These are phyloP conservation scores for Annulohypoxylon bovei DNA, from an alignment of 495 filamentous ascomycete genomes.

Conservation along the genomic window DNA sequence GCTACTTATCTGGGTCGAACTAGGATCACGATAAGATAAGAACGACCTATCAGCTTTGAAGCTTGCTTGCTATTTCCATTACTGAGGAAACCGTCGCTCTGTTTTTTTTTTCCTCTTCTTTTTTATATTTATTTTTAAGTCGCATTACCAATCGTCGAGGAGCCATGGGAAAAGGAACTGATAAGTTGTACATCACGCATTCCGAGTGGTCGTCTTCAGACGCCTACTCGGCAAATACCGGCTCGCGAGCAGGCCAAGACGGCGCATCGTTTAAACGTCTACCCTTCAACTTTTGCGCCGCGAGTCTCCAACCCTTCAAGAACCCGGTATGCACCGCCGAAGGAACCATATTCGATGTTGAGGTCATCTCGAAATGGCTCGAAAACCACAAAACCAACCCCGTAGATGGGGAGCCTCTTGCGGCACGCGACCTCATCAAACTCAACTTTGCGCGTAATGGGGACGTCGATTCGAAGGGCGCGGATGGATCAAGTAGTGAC, in stretches of 20 bases:
- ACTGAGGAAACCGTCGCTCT: slow-evolving; percentile 1
- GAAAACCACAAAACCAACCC: slow-evolving; percentile 93
- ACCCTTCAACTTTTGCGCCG: slow-evolving; percentile 98
- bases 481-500: slow-evolving; percentile 50
- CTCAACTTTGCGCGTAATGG: slow-evolving; percentile 93
- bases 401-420: slow-evolving; percentile 80
- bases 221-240: slow-evolving; percentile 79
- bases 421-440: slow-evolving; percentile 85
- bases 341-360: slow-evolving; percentile 86
- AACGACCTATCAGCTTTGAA: slow-evolving; percentile 2
- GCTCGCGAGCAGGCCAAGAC: slow-evolving; percentile 57
- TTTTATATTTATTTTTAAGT: not conserved
- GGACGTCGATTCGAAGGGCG: slow-evolving; percentile 59
- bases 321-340: slow-evolving; percentile 83
- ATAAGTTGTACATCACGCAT: slow-evolving; percentile 93
- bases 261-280: slow-evolving; percentile 82
- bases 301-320: slow-evolving; percentile 90
- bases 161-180: slow-evolving; percentile 64
- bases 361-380: slow-evolving; percentile 90
- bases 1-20: not conserved
- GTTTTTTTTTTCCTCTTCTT: not conserved
- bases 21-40: slow-evolving; percentile 39
- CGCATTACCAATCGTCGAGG: slow-evolving; percentile 2
- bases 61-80: slow-evolving; percentile 1
- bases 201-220: slow-evolving; percentile 95